Percentiles rank a stretch among this genome's conserved stretches.
Conservation (phyloP, 2,329 filamentous ascomycete genomes). For the Ceratocystis huliohia region DNA sequence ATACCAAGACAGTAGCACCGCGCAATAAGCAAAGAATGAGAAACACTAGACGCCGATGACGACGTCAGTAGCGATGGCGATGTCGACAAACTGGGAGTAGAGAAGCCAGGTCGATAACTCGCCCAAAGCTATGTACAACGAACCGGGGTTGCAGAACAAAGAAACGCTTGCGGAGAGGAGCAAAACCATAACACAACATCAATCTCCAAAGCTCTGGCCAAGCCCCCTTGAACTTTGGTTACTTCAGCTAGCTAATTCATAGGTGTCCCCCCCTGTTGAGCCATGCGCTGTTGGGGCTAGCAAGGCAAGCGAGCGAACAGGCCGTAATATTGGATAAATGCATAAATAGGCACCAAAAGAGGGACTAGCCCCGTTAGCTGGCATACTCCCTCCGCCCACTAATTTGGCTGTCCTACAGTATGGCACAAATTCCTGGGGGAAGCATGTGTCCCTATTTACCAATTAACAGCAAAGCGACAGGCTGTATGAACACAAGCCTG, state of each 20-base stretch:
- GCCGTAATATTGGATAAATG: not conserved
- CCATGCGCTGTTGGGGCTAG: not conserved
- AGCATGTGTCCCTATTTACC: no score
- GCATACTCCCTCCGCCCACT: not conserved
- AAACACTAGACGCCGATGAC: not conserved
- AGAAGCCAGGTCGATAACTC: not conserved
- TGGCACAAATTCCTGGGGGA: not conserved
- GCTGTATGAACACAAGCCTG: no score
- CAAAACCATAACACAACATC: not conserved
- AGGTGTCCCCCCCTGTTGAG: conserved; percentile 5
- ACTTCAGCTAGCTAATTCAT: not conserved
- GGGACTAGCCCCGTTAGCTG: not conserved
- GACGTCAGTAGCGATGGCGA: not conserved
- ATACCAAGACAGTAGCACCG: not conserved
- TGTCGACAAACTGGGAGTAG: not conserved
- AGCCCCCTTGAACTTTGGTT: not conserved
- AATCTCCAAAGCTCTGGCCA: conserved; percentile 6
- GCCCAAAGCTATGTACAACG: not conserved
- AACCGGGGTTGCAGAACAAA: not conserved
- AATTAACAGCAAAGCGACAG: no score
- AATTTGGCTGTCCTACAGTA: no score
- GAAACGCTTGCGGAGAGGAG: not conserved
- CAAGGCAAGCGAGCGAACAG: no score
- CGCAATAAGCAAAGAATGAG: not conserved
- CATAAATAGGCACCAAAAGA: not conserved